Evolutionary conservation across 1,284 basidiomycete genomes (phyloP).

Genomic region (Takashimella koratensis): DNA sequence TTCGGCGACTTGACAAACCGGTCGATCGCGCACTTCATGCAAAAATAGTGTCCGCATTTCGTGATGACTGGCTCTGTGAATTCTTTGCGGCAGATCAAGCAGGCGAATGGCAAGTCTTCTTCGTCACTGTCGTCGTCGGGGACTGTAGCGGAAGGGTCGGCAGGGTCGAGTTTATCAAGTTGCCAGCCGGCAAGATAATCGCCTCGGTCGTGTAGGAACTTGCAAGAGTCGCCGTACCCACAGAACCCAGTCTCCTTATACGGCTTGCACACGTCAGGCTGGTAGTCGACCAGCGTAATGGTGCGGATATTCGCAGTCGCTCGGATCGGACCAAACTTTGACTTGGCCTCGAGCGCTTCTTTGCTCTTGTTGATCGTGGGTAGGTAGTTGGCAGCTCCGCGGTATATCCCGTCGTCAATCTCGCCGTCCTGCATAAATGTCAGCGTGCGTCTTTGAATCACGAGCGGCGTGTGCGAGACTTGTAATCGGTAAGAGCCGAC

Average conservation of each 20-base stretch:
- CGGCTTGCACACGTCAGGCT: slow-evolving; percentile 98
- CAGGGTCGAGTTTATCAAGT: slow-evolving; percentile 60
- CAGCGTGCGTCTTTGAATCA: no score
- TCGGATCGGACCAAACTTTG: slow-evolving; percentile 82
- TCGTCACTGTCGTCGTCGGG: slow-evolving; percentile 60
- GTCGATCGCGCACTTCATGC: slow-evolving; percentile 83
- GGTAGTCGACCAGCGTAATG: slow-evolving; percentile 95
- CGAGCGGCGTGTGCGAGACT: slow-evolving; percentile 15
- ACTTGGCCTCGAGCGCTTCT: slow-evolving; percentile 71
- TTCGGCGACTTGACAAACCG: slow-evolving; percentile 91
- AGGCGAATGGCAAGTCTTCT: slow-evolving; percentile 95
- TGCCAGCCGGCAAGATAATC: slow-evolving; percentile 97
- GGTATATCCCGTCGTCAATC: slow-evolving; percentile 80
- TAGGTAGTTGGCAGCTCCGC: slow-evolving; percentile 76
- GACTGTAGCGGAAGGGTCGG: slow-evolving; percentile 50
- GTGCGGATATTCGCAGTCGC: slow-evolving; percentile 81
- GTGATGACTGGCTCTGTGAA: slow-evolving; percentile 95
- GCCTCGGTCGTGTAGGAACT: slow-evolving; percentile 78
- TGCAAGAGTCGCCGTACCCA: slow-evolving; percentile 98
- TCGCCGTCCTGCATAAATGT: slow-evolving; percentile 40
- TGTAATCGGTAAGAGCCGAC: slow-evolving; percentile 4
- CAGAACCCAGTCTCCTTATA: slow-evolving; percentile 99
- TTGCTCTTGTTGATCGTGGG: slow-evolving; percentile 72
- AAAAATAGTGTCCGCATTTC: slow-evolving; percentile 95
- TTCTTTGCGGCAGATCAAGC: slow-evolving; percentile 88